These are phyloP conservation scores for Chaetomiaceae sp. DNA, from an alignment of 2,329 filamentous ascomycete genomes.

Conservation along the genomic window DNA sequence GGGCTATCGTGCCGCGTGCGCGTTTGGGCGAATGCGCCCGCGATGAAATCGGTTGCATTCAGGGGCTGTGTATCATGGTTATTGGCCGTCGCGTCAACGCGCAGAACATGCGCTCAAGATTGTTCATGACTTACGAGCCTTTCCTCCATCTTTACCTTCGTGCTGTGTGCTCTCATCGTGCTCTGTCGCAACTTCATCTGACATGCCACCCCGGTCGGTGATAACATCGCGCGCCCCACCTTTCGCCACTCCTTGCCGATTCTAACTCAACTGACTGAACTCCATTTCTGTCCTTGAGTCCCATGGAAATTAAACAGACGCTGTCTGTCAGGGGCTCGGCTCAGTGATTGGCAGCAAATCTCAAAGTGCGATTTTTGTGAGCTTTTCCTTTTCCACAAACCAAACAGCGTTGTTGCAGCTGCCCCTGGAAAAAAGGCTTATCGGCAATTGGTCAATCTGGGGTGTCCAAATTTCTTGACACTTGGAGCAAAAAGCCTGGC, in stretches of 20 bases:
- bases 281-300: background rate
- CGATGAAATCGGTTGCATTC: slow-evolving; percentile 2
- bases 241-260: too few species aligned
- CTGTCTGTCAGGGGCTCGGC: background rate
- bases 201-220: background rate
- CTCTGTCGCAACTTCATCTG: background rate
- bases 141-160: background rate
- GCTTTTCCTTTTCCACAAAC: background rate
- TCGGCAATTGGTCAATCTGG: slow-evolving; percentile 21
- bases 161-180: background rate
- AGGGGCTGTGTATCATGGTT: background rate
- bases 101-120: background rate
- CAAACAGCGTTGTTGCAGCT: background rate
- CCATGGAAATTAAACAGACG: background rate
- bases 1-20: background rate
- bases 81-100: background rate
- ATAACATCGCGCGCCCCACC: too few species aligned
- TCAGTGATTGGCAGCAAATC: slow-evolving; percentile 7
- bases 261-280: background rate
- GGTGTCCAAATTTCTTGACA: slow-evolving; percentile 17
- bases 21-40: background rate
- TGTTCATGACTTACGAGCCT: background rate
- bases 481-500: slow-evolving; percentile 12
- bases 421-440: slow-evolving; percentile 1
- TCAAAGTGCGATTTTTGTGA: background rate